Evolutionary conservation across 805 yeast species (phyloP), one percentile per base, ranked within the genome.

Genomic region (Hanseniaspora guilliermondii): DNA sequence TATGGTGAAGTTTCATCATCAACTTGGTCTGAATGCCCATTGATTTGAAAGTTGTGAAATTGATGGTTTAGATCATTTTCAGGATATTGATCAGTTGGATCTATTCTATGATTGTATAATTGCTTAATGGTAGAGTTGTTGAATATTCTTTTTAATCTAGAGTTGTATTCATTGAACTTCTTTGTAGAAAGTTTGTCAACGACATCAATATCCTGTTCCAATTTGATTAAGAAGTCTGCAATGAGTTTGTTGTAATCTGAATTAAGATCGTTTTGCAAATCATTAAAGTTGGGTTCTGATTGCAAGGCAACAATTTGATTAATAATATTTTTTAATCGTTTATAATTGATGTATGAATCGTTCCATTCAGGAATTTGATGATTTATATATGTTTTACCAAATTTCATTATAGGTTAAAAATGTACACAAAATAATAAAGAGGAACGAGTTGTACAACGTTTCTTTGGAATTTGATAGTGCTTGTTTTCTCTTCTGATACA

Each of bases 321-420:
- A 68, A 91, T 85, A 61, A 79, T 78, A 63, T 84, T 82, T 71
- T 91, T 91, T 60, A 91, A 73, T 48, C 76, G 79, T 66, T 88
- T 91, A 69, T 91, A 91, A 69, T 87, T 85, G 74, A 91, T 77
- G 64, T 91, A 91, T 62, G 76, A 76, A 56, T 78, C 77, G 49
- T 76, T 68, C 97, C 97, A 91, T 68, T 88, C 96, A 3, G 97
- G 97, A 56, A 89, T 87, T 72, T 88, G 95, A 68, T 91, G 95
- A 47, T 85, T 74, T 33, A 80, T 70, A 60, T 86, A 73, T 62
- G 87, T 83, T 67, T 85, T 86, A 27, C 91, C 94, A 65, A 85
- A 86, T 73, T 84, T 84, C 91, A 84, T 84, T 30, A 17, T 42
- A 11, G n/a, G 16, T 6, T 5, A 41, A 12, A 30, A 16, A 3